These are phyloP conservation scores for Phaffia rhodozyma DNA, from an alignment of 1,284 basidiomycete genomes.

Conservation along the genomic window DNA sequence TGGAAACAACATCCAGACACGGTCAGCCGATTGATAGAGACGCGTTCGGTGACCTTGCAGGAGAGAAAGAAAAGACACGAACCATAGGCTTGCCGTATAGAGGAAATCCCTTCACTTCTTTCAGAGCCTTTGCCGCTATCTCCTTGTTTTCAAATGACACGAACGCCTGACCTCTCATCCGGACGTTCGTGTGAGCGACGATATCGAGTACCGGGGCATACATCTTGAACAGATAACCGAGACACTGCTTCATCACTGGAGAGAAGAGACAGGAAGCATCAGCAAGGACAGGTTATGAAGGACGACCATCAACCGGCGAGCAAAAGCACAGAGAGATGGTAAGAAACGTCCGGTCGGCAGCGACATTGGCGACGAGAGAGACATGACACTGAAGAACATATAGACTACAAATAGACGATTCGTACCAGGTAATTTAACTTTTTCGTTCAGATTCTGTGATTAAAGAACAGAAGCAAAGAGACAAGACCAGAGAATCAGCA, in stretches of 20 bases:
- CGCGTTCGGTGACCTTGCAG: not conserved
- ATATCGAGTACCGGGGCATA: slow-evolving; percentile 88
- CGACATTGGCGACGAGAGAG: not conserved
- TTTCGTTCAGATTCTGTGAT: slow-evolving; percentile 95
- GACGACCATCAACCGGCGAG: not conserved
- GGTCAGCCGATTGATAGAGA: slow-evolving; percentile 9
- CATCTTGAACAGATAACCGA: slow-evolving; percentile 79
- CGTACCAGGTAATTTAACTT: slow-evolving; percentile 73
- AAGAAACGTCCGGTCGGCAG: not conserved
- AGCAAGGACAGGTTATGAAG: not conserved
- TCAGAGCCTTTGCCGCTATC: slow-evolving; percentile 72
- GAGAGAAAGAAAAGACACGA: slow-evolving; percentile 23
- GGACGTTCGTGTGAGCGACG: slow-evolving; percentile 78
- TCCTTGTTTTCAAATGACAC: slow-evolving; percentile 76
- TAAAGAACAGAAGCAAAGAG: not conserved
- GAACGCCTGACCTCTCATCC: slow-evolving; percentile 98
- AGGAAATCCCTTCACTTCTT: slow-evolving; percentile 86
- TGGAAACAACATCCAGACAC: not conserved
- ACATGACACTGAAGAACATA: not conserved
- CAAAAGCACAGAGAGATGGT: not conserved
- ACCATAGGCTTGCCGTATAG: slow-evolving; percentile 96
- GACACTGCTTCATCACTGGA: slow-evolving; percentile 72
- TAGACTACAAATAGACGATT: slow-evolving; percentile 18
- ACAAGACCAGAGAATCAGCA: not conserved
- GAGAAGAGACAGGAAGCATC: slow-evolving; percentile 3